Evolutionary conservation across 164 flowering plant genomes (phyloP), one percentile per base, ranked within the genome.

Genomic region (Vitis labrusca): DNA sequence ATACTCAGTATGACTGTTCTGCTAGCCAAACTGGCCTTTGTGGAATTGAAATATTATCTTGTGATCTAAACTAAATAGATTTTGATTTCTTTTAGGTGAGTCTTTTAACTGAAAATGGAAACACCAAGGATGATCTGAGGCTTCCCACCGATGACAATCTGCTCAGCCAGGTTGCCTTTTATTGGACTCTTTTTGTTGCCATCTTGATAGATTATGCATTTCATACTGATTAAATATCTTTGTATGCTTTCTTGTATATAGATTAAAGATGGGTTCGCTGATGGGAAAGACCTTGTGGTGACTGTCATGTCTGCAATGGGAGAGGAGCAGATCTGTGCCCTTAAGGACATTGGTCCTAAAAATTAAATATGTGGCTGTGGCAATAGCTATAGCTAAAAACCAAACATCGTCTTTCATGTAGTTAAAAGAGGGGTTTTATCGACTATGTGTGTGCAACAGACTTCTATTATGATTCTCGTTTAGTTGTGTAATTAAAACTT

Each of bases 271-370:
- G 75, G 77, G 74, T 76, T 76, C 52, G 75, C 49, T 44, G 79
- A 76, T 30, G 79, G 79, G 19, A 76, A 76, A 44, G 79, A 78
- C 58, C 77, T 78, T 53, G 77, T 73, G 66, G 74, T 78, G 65
- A 19, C 72, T 7, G 80, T 78, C 65, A 78, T 78, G 80, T 74
- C 80, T 52, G 69, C 80, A 50, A 76, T 75, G 78, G 76, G 78
- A 62, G 81, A 78, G 73, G 75, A 74, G 71, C 78, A 78, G 71
- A 78, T 76, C 64, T 72, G 76, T 27, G 70, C 66, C 49, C 77
- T 69, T 16, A 74, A 74, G 73, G 77, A 74, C 70, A 74, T 74
- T 65, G 87, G 89, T 68, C 84, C 87, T 10, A 86, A 86, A 48
- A 72, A 72, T 10, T 82, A 74, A 67, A 32, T 50, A 63, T 67